Evolutionary conservation across 345 rosid species (phyloP).

Genomic region (Arabis hirsuta): DNA sequence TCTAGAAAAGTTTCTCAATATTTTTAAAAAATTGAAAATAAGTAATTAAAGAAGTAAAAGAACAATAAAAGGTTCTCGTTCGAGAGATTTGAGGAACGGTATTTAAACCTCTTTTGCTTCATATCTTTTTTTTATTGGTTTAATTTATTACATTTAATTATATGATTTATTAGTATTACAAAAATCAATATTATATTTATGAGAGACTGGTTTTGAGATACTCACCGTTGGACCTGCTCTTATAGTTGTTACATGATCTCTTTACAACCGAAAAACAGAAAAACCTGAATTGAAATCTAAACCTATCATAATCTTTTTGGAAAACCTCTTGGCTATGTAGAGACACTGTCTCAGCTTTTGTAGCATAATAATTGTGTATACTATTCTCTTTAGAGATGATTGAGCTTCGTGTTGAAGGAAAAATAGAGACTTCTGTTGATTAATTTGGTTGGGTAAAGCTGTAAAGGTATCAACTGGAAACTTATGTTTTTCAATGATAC

Average conservation of each 20-base stretch:
- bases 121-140: too few species aligned
- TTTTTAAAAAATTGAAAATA: too few species aligned
- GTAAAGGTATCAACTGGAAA: slow-evolving; percentile 9
- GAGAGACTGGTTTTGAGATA: too few species aligned
- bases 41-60: too few species aligned
- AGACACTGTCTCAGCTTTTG: slow-evolving; percentile 24
- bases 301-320: background rate
- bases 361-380: slow-evolving; percentile 20
- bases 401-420: slow-evolving; percentile 26
- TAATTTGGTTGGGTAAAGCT: slow-evolving; percentile 28
- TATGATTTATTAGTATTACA: too few species aligned
- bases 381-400: slow-evolving; percentile 26
- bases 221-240: too few species aligned
- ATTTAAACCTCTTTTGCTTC: too few species aligned
- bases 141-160: too few species aligned
- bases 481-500: background rate
- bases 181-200: too few species aligned
- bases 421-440: slow-evolving; percentile 4
- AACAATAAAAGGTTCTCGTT: too few species aligned
- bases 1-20: too few species aligned
- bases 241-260: background rate
- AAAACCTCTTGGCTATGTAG: slow-evolving; percentile 1
- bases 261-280: background rate
- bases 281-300: background rate
- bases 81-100: too few species aligned